phyloP scores from a whole-genome alignment of 2,329 filamentous ascomycete species.

The Teratosphaeria zuluensis region DNA sequence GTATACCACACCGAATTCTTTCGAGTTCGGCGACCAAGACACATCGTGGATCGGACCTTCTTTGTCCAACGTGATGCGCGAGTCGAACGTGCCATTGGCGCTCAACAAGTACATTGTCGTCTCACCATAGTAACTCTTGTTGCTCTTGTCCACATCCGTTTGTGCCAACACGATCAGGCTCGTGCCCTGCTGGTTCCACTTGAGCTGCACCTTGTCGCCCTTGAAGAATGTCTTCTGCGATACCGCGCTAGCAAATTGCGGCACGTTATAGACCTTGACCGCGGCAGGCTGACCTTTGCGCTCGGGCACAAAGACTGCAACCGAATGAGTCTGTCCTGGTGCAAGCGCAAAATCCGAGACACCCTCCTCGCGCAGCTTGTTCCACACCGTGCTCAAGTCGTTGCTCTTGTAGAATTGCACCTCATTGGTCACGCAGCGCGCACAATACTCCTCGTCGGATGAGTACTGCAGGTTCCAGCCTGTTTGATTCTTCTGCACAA shows the following conservation, averaged over 20 bases:
- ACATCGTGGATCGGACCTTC: slow-evolving; percentile 97
- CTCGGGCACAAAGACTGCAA: slow-evolving; percentile 92
- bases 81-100: slow-evolving; percentile 84
- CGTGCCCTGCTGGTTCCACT: slow-evolving; percentile 92
- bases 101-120: slow-evolving; percentile 93
- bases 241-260: slow-evolving; percentile 69
- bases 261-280: slow-evolving; percentile 90
- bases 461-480: slow-evolving; percentile 98
- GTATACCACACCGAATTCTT: slow-evolving; percentile 95
- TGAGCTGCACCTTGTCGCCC: slow-evolving; percentile 95
- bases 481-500: slow-evolving; percentile 90
- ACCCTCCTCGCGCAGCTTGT: slow-evolving; percentile 87
- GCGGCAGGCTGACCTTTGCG: slow-evolving; percentile 86
- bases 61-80: slow-evolving; percentile 73
- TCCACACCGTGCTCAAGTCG: slow-evolving; percentile 80
- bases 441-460: slow-evolving; percentile 84
- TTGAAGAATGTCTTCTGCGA: slow-evolving; percentile 99
- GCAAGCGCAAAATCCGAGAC: slow-evolving; percentile 82
- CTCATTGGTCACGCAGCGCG: slow-evolving; percentile 89
- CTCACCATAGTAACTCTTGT: slow-evolving; percentile 99
- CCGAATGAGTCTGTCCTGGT: slow-evolving; percentile 78
- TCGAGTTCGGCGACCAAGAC: slow-evolving; percentile 94
- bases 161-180: slow-evolving; percentile 89
- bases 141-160: slow-evolving; percentile 95
- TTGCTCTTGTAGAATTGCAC: slow-evolving; percentile 92